Conservation (phyloP, 805 yeast species). For the Kodamaea kaohsiungensis region DNA sequence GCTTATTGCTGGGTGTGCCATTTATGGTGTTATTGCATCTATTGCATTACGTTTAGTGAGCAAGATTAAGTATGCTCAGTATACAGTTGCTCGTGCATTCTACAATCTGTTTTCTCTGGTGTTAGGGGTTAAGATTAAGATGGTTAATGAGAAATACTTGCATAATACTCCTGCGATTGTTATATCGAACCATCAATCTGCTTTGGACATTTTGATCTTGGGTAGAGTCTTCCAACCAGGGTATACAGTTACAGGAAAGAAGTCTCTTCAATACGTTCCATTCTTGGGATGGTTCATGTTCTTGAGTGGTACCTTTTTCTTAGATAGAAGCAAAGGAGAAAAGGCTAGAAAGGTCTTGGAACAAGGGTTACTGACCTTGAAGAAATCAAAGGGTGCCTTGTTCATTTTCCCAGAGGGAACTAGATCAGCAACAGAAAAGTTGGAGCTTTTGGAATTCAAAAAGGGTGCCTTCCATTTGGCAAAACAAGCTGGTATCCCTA, state of each 20-base stretch:
- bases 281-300: conserved; percentile 97
- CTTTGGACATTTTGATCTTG: conserved; percentile 76
- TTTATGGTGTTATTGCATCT: conserved; percentile 80
- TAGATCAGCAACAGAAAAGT: conserved; percentile 70
- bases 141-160: conserved; percentile 66
- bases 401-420: conserved; percentile 98
- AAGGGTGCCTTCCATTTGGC: conserved; percentile 99
- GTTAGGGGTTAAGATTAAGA: conserved; percentile 68
- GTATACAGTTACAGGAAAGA: conserved; percentile 91
- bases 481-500: conserved; percentile 84
- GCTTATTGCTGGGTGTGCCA: conserved; percentile 58
- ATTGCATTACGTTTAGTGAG: conserved; percentile 64
- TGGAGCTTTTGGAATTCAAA: conserved; percentile 82
- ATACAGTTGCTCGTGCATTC: conserved; percentile 85
- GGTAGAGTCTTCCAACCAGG: conserved; percentile 86
- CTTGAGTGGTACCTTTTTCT: conserved; percentile 85
- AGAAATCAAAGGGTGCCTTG: conserved; percentile 65
- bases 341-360: conserved; percentile 77
- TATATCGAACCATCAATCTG: conserved; percentile 88
- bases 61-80: conserved; percentile 79
- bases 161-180: conserved; percentile 67
- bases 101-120: conserved; percentile 58
- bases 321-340: conserved; percentile 77
- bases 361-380: conserved; percentile 63
- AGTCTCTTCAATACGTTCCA: conserved; percentile 79